These are phyloP conservation scores for Lomentospora prolificans DNA, from an alignment of 2,329 filamentous ascomycete genomes.

Conservation along the genomic window DNA sequence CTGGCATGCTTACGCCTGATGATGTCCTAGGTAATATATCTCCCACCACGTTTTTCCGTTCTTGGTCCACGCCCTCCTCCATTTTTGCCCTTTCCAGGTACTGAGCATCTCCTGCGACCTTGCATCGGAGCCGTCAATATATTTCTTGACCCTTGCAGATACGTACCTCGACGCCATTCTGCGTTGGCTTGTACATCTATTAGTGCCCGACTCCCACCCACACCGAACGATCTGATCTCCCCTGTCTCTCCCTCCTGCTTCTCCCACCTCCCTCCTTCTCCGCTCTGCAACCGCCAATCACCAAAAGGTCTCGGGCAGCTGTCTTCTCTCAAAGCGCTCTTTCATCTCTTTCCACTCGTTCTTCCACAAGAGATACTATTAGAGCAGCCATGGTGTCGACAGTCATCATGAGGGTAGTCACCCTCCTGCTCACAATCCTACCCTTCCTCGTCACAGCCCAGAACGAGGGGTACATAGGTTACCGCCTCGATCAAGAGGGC, in stretches of 20 bases:
- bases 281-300: no score
- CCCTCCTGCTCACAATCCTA: constrained; percentile 11
- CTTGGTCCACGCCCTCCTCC: no score
- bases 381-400: not conserved
- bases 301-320: no score
- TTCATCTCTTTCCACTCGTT: not conserved
- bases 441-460: constrained; percentile 21
- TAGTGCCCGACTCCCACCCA: no score
- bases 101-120: not conserved
- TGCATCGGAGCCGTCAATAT: no score
- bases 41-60: not conserved
- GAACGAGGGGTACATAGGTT: constrained; percentile 43
- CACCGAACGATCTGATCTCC: no score
- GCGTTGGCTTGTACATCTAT: no score
- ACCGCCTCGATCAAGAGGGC: constrained; percentile 39
- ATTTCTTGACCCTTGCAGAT: no score
- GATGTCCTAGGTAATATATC: not conserved
- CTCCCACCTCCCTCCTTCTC: no score
- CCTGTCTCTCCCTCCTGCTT: no score
- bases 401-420: not conserved
- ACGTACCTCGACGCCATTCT: no score
- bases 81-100: not conserved
- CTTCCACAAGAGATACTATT: not conserved
- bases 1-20: not conserved
- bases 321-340: no score